phyloP scores from a whole-genome alignment of 441 rosid species.

The Gossypium laxum region DNA sequence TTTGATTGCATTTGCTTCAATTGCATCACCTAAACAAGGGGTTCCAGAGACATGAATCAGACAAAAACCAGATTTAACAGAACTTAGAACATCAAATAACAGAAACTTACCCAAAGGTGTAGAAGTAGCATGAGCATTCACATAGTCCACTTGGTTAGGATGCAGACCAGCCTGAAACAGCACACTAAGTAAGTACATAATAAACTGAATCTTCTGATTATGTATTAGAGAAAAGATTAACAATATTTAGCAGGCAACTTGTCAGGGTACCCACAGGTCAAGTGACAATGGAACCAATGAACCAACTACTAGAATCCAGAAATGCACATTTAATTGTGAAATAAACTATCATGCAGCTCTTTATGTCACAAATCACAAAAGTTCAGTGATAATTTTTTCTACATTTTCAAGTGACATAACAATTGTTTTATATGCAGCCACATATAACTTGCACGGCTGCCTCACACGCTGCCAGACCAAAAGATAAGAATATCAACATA shows the following conservation, averaged over 20 bases:
- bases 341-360: not conserved
- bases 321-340: not conserved
- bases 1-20: conserved; percentile 75
- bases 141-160: conserved; percentile 67
- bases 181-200: conserved; percentile 11
- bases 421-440: not conserved
- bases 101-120: conserved; percentile 61
- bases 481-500: not conserved
- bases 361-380: not conserved
- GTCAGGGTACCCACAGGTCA: not conserved
- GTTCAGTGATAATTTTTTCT: not conserved
- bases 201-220: not conserved
- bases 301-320: not conserved
- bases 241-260: not conserved
- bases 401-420: not conserved
- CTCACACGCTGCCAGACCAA: not conserved
- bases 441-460: not conserved
- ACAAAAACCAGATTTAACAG: not conserved
- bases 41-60: conserved; percentile 6
- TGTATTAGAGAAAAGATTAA: not conserved
- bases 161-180: conserved; percentile 60
- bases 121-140: conserved; percentile 93
- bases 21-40: conserved; percentile 54
- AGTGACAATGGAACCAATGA: not conserved
- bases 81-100: conserved; percentile 9